Percentiles rank a stretch among this genome's conserved stretches.
Conservation (phyloP, 2,329 filamentous ascomycete species). For the Sarocladium brachiariae region DNA sequence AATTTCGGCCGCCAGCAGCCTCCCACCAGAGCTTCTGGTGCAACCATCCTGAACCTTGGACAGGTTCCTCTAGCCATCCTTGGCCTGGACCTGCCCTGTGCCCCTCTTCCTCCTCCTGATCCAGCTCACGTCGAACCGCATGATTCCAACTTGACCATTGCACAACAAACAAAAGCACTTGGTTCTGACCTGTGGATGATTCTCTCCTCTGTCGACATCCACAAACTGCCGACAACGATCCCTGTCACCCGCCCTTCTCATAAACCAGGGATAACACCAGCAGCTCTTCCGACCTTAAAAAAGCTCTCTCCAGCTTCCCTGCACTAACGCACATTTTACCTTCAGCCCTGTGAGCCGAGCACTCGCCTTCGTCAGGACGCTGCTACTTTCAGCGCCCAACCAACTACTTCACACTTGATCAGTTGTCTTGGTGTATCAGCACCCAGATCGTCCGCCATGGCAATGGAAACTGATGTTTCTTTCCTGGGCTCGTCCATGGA, state of each 20-base stretch:
- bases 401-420: background rate
- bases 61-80: slow-evolving; percentile 1
- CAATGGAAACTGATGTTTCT: slow-evolving; percentile 4
- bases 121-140: background rate
- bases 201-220: background rate
- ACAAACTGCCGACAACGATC: too few species aligned
- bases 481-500: background rate
- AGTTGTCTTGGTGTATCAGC: background rate
- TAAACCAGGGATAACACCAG: too few species aligned
- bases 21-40: background rate
- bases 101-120: background rate
- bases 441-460: background rate
- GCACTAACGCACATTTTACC: too few species aligned
- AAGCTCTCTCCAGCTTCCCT: too few species aligned
- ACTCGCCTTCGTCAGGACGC: background rate
- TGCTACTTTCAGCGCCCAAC: background rate
- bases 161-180: background rate
- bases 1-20: background rate
- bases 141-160: background rate
- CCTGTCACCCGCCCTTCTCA: too few species aligned
- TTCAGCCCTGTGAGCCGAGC: too few species aligned
- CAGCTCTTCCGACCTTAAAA: too few species aligned
- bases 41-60: slow-evolving; percentile 6
- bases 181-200: background rate
- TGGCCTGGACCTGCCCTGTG: background rate